These are phyloP conservation scores for Huntiella decipiens DNA, from an alignment of 2,329 filamentous ascomycete genomes.

Conservation along the genomic window DNA sequence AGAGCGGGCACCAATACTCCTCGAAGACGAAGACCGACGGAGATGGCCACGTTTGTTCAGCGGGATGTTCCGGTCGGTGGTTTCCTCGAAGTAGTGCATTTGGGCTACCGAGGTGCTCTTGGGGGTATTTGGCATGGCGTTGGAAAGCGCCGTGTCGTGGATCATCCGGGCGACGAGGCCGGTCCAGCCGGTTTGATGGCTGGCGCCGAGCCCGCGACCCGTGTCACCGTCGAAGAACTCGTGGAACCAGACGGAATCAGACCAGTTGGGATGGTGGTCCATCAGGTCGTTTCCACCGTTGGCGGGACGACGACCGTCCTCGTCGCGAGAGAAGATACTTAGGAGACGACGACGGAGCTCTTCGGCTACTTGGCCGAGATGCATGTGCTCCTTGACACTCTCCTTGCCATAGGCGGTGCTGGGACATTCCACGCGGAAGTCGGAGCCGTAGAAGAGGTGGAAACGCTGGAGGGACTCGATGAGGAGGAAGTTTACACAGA, in stretches of 20 bases:
- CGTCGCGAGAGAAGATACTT: slow-evolving; percentile 69
- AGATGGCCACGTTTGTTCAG: slow-evolving; percentile 20
- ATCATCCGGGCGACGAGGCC: slow-evolving; percentile 92
- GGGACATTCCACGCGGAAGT: slow-evolving; percentile 79
- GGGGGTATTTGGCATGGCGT: slow-evolving; percentile 75
- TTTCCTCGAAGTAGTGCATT: slow-evolving; percentile 88
- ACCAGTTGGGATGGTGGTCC: slow-evolving; percentile 86
- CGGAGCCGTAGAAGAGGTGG: slow-evolving; percentile 86
- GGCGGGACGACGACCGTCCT: slow-evolving; percentile 74
- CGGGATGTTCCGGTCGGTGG: slow-evolving; percentile 35
- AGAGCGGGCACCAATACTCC: slow-evolving; percentile 68
- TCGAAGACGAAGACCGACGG: slow-evolving; percentile 60
- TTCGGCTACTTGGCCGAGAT: slow-evolving; percentile 83
- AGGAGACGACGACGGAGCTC: slow-evolving; percentile 89
- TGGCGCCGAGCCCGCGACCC: slow-evolving; percentile 75
- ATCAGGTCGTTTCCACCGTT: slow-evolving; percentile 70
- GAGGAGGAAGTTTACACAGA: slow-evolving; percentile 87
- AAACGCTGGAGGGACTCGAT: slow-evolving; percentile 90
- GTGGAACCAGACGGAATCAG: slow-evolving; percentile 83
- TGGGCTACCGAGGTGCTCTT: slow-evolving; percentile 69
- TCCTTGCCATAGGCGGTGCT: slow-evolving; percentile 5
- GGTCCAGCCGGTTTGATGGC: slow-evolving; percentile 93
- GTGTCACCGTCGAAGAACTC: slow-evolving; percentile 93
- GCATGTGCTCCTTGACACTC: slow-evolving; percentile 44
- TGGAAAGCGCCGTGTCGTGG: slow-evolving; percentile 89